Conservation (phyloP, 495 filamentous ascomycete species). For the Darksidea phi region DNA sequence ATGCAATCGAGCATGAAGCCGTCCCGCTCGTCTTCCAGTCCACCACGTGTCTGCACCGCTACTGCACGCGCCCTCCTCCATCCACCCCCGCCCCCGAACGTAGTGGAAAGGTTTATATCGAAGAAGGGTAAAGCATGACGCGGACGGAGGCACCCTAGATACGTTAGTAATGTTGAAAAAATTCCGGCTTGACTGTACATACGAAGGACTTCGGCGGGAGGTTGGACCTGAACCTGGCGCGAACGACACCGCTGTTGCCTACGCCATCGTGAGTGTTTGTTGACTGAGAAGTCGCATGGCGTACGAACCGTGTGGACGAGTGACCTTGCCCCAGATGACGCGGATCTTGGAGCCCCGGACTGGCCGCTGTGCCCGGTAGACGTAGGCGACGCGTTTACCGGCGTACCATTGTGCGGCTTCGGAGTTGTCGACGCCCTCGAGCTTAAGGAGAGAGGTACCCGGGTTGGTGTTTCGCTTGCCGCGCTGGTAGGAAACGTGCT, state of each 20-base stretch:
- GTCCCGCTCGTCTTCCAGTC: constrained; percentile 10
- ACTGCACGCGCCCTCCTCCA: not conserved
- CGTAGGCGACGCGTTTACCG: constrained; percentile 95
- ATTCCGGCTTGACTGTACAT: not conserved
- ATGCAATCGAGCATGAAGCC: constrained; percentile 31
- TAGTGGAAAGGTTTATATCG: constrained; percentile 48
- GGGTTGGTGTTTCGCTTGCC: constrained; percentile 73
- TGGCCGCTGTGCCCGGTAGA: constrained; percentile 91
- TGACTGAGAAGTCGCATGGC: not conserved
- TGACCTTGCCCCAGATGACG: constrained; percentile 99
- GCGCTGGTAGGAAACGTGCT: constrained; percentile 34
- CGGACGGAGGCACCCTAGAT: constrained; percentile 74
- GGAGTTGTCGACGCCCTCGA: constrained; percentile 87
- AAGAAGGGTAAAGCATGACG: constrained; percentile 98
- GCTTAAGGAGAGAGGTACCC: constrained; percentile 82
- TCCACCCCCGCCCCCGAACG: constrained; percentile 18
- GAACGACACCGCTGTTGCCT: constrained; percentile 96
- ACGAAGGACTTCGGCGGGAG: constrained; percentile 92
- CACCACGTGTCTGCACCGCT: not conserved
- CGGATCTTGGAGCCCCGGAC: constrained; percentile 94
- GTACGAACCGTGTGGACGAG: constrained; percentile 78
- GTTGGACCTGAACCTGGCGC: constrained; percentile 92
- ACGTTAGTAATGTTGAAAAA: constrained; percentile 2
- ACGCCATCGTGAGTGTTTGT: constrained; percentile 12
- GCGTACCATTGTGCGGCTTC: constrained; percentile 70